These are phyloP conservation scores for Boletus bicolor DNA, from an alignment of 768 basidiomycete species.

Conservation along the genomic window DNA sequence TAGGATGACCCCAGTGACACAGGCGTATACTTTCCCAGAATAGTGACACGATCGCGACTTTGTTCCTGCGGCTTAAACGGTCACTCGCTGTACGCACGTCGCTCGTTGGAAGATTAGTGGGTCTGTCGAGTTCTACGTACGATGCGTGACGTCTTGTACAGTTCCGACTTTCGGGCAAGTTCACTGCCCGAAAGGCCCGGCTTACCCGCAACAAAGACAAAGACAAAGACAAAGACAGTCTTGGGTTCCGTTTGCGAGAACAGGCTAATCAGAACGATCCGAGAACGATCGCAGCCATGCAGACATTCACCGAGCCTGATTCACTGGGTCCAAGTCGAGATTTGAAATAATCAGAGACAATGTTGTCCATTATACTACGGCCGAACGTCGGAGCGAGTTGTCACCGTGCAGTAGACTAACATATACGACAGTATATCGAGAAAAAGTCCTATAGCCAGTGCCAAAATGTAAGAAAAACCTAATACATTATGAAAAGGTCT, in stretches of 20 bases:
- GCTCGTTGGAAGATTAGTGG: background rate
- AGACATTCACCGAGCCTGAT: background rate
- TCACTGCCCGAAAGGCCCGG: background rate
- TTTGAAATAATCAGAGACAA: background rate
- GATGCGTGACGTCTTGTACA: background rate
- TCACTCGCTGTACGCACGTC: background rate
- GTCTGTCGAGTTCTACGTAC: background rate
- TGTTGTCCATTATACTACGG: background rate
- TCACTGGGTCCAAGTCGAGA: background rate
- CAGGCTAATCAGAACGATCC: background rate
- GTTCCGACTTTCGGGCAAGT: background rate
- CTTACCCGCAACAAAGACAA: background rate
- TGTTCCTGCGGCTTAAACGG: too few relatives aligned
- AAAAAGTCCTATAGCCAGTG: background rate
- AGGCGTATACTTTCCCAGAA: background rate
- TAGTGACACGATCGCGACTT: background rate
- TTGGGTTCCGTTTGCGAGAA: too few relatives aligned
- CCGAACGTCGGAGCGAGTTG: background rate
- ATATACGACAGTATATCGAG: background rate
- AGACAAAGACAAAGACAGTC: background rate
- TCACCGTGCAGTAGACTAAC: background rate
- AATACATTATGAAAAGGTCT: background rate
- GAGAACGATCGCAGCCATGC: too few relatives aligned
- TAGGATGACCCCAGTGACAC: background rate
- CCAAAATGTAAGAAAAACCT: background rate